Evolutionary conservation across 2,329 filamentous ascomycete genomes (phyloP), one percentile per base, ranked within the genome.

Genomic region (Ceratocystis cacaofunesta): DNA sequence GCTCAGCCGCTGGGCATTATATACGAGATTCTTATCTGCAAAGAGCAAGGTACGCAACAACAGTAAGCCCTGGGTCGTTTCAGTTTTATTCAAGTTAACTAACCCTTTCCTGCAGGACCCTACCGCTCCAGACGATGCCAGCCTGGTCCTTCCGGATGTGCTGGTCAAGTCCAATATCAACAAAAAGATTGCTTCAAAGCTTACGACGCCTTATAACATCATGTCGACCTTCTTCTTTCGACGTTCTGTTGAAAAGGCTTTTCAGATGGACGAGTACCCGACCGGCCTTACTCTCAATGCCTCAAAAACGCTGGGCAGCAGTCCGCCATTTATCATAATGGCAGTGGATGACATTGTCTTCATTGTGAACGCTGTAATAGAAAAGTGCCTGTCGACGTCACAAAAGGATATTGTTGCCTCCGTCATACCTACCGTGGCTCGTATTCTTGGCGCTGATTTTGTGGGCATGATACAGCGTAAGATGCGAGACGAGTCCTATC

Each of bases 281-380:
- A 77, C 81, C 0, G 90, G 90, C 22, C 78, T 99, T 22, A 88
- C 89, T 0, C 79, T 99, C 43, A 90, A 86, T 72, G 79, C 87
- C 52, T 86, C 82, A 71, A 88, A 82, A 71, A 80, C 87, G 2
- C 79, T 96, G 55, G 84, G 87, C 63, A 83, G 86, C 66, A 90
- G 91, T 70, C 83, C 90, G 2, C 94, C 94, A 0, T 95, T 90
- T 72, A 96, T 99, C 71, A 92, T 94, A 55, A 91, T 92, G 1
- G 92, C 92, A 0, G 92, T 99, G 7, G 94, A 99, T 77, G 94
- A 96, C 76, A 91, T 97, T 72, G 97, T 99, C 92, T 99, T 97
- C 76, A 96, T 99, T 70, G 89, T 96, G 73, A 95, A 95, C 73
- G 87, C 92, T 62, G 88, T 97, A 43, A 80, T 97, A 6, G 88